Evolutionary conservation across 2,329 filamentous ascomycete genomes (phyloP).

Genomic region (Pseudocercospora fijiensis): DNA sequence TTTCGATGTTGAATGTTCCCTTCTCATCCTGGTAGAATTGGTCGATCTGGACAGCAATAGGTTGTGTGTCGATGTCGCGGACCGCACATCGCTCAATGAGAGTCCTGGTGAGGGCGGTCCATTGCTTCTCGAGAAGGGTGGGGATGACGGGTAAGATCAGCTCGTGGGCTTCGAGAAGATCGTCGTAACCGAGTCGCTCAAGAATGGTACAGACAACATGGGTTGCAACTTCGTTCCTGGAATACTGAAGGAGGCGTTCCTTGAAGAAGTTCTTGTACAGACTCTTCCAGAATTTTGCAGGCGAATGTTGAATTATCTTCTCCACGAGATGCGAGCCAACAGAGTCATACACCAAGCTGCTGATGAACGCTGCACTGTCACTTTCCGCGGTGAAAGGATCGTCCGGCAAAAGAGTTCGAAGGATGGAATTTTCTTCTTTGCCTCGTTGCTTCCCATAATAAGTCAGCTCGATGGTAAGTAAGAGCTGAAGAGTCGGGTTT

Average conservation of each 20-base stretch:
- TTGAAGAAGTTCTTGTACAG: constrained; percentile 79
- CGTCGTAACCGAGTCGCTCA: constrained; percentile 80
- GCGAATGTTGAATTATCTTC: constrained; percentile 74
- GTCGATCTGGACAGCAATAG: constrained; percentile 58
- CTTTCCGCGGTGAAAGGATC: constrained; percentile 71
- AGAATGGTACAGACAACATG: constrained; percentile 84
- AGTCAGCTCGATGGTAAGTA: constrained; percentile 81
- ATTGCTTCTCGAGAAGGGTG: constrained; percentile 69
- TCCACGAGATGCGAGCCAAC: constrained; percentile 89
- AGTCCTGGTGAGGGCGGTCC: constrained; percentile 75
- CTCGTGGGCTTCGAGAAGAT: constrained; percentile 70
- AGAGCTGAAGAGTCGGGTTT: constrained; percentile 87
- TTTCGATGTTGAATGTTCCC: constrained; percentile 53
- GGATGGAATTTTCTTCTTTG: constrained; percentile 65
- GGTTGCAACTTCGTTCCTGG: constrained; percentile 85
- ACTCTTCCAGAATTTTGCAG: constrained; percentile 86
- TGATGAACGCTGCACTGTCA: constrained; percentile 77
- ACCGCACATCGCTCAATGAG: constrained; percentile 79
- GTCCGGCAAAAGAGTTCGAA: constrained; percentile 76
- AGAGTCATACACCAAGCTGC: constrained; percentile 81
- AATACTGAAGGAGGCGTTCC: constrained; percentile 73
- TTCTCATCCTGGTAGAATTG: constrained; percentile 54
- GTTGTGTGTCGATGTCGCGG: constrained; percentile 59
- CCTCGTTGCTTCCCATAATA: constrained; percentile 67
- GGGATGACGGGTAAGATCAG: constrained; percentile 71